Base-by-base conservation (phyloP, 768 basidiomycete species). In the Mycena galericulata region DNA sequence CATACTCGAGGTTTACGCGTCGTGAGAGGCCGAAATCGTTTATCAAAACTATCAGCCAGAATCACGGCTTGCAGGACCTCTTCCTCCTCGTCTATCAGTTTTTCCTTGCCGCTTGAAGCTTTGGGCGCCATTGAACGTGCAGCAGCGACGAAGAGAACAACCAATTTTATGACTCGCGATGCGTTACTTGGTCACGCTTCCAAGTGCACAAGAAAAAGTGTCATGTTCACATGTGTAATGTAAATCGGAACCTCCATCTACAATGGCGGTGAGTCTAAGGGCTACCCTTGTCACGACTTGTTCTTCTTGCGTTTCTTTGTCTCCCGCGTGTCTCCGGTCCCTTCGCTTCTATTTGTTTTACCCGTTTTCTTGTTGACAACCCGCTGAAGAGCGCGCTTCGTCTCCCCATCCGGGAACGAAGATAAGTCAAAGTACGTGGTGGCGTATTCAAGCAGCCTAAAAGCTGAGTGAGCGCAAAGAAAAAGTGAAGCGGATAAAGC, bases 11-110 rank as follows among this genome's bases (percentile, higher is more conserved):
- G 97, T 81, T 90, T 93, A 76, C 90, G 89, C 38, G 88, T 86
- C 41, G 95, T 97, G n/a, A 98, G 86, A 22, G 96, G 97, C 63
- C 92, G 87, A 76, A 98, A 97, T 62, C 95, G 88, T 75, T 91
- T 93, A 84, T 98, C 97, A 83, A 97, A 98, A 72, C 95, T 96
- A 78, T 99, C 97, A 14, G 97, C 96, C 45, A 99, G 90, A 47
- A 99, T 90, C 62, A 99, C 93, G 20, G 97, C 97, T 75, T 99
- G 97, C 0, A 99, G 83, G 65, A 72, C 89, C 56, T 98, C 92
- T 59, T 96, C 94, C 55, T 95, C 91, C 17, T 90, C 89, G 56
- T 85, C 86, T 40, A 88, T 82, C 17, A 89, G 78, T 67, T 90
- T 90, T 71, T 93, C 92, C 73, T 92, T 92, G 46, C 83, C 83